Conservation (phyloP, 148 eudicot genomes). For the Fallopia convolvulus region DNA sequence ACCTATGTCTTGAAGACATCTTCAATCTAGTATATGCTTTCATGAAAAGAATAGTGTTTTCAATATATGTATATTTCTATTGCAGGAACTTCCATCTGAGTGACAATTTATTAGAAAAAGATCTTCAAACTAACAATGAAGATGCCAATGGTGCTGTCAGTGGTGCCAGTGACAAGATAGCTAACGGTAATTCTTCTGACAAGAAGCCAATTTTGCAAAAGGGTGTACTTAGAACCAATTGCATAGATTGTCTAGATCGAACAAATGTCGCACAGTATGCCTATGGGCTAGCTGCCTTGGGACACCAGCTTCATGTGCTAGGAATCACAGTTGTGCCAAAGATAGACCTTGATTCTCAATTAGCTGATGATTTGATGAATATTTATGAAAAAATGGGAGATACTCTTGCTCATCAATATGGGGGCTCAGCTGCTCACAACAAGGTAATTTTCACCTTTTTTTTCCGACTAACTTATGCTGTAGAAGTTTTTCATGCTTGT, state of each 20-base stretch:
- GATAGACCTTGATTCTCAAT: conserved; percentile 38
- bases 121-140: conserved; percentile 15
- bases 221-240: conserved; percentile 79
- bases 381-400: conserved; percentile 80
- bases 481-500: not conserved
- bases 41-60: not conserved
- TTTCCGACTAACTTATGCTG: not conserved
- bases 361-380: conserved; percentile 62
- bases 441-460: conserved; percentile 45
- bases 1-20: not conserved
- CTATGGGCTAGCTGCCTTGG: conserved; percentile 79
- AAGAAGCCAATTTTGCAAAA: conserved; percentile 41
- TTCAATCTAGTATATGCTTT: conserved; percentile 1
- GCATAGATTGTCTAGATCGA: conserved; percentile 93
- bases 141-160: conserved; percentile 18
- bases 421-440: conserved; percentile 94
- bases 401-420: conserved; percentile 76
- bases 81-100: conserved; percentile 35
- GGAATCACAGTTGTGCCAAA: conserved; percentile 35
- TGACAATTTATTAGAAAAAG: conserved; percentile 17
- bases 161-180: conserved; percentile 11
- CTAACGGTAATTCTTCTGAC: conserved; percentile 13
- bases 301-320: conserved; percentile 62
- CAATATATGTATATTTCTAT: not conserved
- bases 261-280: conserved; percentile 88